Evolutionary conservation across 2,329 filamentous ascomycete genomes (phyloP), one percentile per base, ranked within the genome.

Genomic region (Colletotrichum higginsianum): DNA sequence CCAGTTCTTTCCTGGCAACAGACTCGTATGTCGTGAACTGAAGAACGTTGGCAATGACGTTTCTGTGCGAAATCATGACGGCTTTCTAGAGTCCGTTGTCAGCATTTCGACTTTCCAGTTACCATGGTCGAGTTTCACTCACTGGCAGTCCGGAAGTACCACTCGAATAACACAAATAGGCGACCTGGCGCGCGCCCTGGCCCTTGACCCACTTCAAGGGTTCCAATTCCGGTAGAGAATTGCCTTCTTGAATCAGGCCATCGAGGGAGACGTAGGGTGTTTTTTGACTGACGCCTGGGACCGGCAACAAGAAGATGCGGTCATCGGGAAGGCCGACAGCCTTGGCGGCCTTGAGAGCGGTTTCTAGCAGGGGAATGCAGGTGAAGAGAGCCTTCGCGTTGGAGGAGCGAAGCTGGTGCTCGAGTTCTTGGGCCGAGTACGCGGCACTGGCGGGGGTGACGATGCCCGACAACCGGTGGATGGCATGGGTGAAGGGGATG

Each of bases 161-260:
- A 78, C 91, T 94, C 0, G 92, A 94, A 79, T 94, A 95, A 82
- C 92, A 95, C 55, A 97, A 85, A 78, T 93, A 96, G 0, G 94
- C 92, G 7, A 90, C 90, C 76, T 92, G 91, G 65, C 89, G 88
- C 46, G 88, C 87, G 3, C 91, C 92, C 75, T 93, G 90, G 0
- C 92, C 92, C 71, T 86, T 86, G 52, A 82, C 77, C 91, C 91
- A 93, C 42, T 84, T 85, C 77, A 92, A 79, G 6, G 85, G 82
- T 70, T 89, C 85, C 26, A 93, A 79, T 21, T 84, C 80, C 3
- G 88, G 86, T 44, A 91, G 80, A 16, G 83, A 82, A 56, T 80
- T 76, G 35, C 94, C 94, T 72, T 91, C 85, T 2, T 85, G 83
- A 44, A 94, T 86, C 26, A 96, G 80, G 49, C 94, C 87, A 15